Conservation (phyloP, 805 yeast species). For the Dipodascus albidus region DNA sequence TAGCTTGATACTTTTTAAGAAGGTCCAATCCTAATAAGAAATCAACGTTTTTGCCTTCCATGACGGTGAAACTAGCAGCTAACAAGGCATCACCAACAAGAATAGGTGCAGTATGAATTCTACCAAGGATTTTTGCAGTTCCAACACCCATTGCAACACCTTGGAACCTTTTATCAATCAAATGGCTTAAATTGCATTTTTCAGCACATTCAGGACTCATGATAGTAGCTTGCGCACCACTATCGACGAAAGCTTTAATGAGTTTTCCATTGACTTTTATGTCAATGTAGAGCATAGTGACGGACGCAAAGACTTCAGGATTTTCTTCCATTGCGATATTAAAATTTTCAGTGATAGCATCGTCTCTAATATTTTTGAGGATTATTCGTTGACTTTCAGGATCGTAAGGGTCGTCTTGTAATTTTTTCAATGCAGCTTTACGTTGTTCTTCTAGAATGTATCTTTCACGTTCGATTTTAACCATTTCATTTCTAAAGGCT, state of each 20-base stretch:
- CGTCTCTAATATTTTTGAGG: conserved; percentile 54
- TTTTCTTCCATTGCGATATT: conserved; percentile 71
- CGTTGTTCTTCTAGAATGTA: conserved; percentile 27
- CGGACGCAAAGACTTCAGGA: conserved; percentile 80
- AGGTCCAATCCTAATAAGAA: conserved; percentile 79
- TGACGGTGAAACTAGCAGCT: conserved; percentile 58
- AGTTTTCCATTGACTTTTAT: conserved; percentile 69
- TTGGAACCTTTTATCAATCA: conserved; percentile 67
- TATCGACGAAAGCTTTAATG: conserved; percentile 88
- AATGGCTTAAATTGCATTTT: conserved; percentile 50
- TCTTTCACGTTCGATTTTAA: conserved; percentile 20
- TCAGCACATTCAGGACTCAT: conserved; percentile 70
- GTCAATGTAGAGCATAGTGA: conserved; percentile 73
- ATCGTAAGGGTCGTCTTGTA: conserved; percentile 57
- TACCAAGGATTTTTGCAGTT: conserved; percentile 60
- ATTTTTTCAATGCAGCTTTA: conserved; percentile 35
- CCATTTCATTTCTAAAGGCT: conserved; percentile 31
- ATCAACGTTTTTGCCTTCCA: conserved; percentile 48
- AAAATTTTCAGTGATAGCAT: conserved; percentile 70
- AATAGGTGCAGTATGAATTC: conserved; percentile 81
- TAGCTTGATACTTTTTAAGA: conserved; percentile 80
- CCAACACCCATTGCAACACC: conserved; percentile 94
- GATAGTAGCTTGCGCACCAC: conserved; percentile 90
- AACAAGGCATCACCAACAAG: conserved; percentile 55
- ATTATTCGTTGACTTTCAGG: conserved; percentile 58